Evolutionary conservation across 2,329 filamentous ascomycete genomes (phyloP), one percentile per base, ranked within the genome.

Genomic region (Fusarium burgessii): DNA sequence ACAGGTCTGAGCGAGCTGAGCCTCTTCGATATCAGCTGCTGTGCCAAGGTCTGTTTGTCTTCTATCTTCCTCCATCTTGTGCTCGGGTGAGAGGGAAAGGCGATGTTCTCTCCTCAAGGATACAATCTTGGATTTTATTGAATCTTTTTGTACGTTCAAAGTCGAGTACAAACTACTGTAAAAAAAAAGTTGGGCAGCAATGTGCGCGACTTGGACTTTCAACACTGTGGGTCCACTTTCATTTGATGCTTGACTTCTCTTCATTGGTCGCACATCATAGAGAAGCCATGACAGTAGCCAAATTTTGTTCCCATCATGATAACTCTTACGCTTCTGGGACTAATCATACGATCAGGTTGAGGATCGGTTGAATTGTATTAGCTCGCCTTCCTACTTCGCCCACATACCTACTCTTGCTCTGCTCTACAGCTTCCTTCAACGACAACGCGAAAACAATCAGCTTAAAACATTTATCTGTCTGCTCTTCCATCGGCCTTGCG

Each of bases 51-150:
- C 92, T 35, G 90, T 88, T 67, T 89, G 85, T 35, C 87, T 89
- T 73, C 93, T 85, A 78, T 95, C 93, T 74, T 93, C 90, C 79
- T 95, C 93, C 93, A 95, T 95, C 12, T 29, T 33, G 29, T 12
- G 17, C 35, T 32, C 3, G 36, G 52, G 27, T 46, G 14, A 38
- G 25, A 42, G 1, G 36, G 8, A 47, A 10, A 3, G 11, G 23
- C n/a, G 12, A 38, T n/a, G n/a, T 17, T 12, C 25, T 45, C 10
- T 50, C 20, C 7, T 33, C 23, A 25, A 33, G 20, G 25, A 33
- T 54, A 35, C n/a, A 40, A 32, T 65, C 25, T 49, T 36, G n/a
- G 6, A 20, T 18, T 27, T 35, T 8, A 35, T 25, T 27, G 41
- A 47, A 23, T n/a, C 23, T 38, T 23, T 32, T 23, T 11, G 15